Conservation (phyloP, 2,329 filamentous ascomycete species). For the Scedosporium minutisporum region DNA sequence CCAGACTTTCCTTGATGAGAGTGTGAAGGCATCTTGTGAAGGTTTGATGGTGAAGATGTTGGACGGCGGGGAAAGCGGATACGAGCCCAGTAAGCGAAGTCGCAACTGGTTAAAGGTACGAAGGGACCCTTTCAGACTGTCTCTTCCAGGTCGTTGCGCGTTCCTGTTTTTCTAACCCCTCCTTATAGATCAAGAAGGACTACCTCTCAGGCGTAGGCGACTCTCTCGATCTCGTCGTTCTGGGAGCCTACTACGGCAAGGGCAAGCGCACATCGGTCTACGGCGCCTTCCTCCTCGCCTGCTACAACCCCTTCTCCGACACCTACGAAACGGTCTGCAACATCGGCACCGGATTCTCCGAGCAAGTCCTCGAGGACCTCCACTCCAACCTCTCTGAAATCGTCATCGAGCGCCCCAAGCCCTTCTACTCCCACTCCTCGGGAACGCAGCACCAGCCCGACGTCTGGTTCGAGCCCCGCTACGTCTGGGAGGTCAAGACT, state of each 20-base stretch:
- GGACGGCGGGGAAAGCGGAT: constrained; percentile 83
- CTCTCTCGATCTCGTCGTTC: constrained; percentile 88
- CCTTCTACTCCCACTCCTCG: constrained; percentile 80
- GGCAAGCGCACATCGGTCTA: constrained; percentile 95
- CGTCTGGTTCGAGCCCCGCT: constrained; percentile 92
- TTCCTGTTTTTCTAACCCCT: constrained; percentile 1
- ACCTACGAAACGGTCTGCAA: constrained; percentile 95
- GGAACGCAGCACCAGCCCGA: constrained; percentile 91
- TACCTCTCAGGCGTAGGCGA: constrained; percentile 91
- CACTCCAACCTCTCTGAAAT: constrained; percentile 65
- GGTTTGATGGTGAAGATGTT: constrained; percentile 99
- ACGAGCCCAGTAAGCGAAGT: constrained; percentile 91
- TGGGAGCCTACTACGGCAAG: constrained; percentile 88
- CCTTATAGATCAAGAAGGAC: constrained; percentile 79
- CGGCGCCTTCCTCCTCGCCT: constrained; percentile 89
- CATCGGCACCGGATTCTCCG: constrained; percentile 94
- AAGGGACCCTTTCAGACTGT: neutral
- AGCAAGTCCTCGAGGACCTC: constrained; percentile 83
- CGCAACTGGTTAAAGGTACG: constrained; percentile 84
- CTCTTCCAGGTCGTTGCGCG: neutral
- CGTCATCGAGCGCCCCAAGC: constrained; percentile 83
- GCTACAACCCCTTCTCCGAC: constrained; percentile 73
- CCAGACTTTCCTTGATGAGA: constrained; percentile 83
- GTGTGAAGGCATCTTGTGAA: constrained; percentile 91
- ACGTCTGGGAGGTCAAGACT: constrained; percentile 97